These are phyloP conservation scores for Acacia pycnantha DNA, from an alignment of 331 rosid species.

Conservation along the genomic window DNA sequence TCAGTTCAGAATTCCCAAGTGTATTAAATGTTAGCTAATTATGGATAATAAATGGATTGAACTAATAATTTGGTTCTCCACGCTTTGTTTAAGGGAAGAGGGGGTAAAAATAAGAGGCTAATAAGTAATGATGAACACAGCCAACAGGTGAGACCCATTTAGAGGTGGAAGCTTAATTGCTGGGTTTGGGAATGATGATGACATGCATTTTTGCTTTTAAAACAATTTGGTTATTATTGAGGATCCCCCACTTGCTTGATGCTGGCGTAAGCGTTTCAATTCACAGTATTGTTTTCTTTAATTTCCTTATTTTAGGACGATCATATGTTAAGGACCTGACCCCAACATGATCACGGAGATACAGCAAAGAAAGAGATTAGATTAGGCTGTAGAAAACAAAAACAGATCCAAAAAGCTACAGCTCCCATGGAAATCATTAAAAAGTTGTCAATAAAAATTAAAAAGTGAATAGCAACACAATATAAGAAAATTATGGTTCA, in stretches of 20 bases:
- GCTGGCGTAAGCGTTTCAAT: conserved; percentile 20
- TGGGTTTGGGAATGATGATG: conserved; percentile 41
- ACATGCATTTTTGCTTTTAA: conserved; percentile 32
- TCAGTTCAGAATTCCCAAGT: background rate
- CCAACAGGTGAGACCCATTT: conserved; percentile 44
- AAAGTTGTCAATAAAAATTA: background rate
- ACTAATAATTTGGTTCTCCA: conserved; percentile 33
- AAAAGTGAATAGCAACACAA: background rate
- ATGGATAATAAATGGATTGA: background rate
- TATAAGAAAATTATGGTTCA: background rate
- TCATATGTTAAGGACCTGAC: background rate
- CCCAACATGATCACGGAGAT: background rate
- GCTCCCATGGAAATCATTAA: background rate
- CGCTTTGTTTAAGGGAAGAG: conserved; percentile 15
- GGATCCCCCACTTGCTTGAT: conserved; percentile 32
- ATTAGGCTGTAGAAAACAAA: background rate
- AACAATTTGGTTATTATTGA: background rate
- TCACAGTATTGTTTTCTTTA: background rate
- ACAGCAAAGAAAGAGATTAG: background rate
- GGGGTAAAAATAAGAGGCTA: background rate
- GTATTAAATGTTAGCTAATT: background rate
- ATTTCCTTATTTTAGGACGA: background rate
- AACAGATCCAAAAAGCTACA: background rate
- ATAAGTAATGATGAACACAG: conserved; percentile 44
- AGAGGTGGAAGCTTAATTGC: conserved; percentile 42